These are phyloP conservation scores for Coemansia sp. DNA, from an alignment of 192 early-diverging fungal genomes.

Conservation along the genomic window DNA sequence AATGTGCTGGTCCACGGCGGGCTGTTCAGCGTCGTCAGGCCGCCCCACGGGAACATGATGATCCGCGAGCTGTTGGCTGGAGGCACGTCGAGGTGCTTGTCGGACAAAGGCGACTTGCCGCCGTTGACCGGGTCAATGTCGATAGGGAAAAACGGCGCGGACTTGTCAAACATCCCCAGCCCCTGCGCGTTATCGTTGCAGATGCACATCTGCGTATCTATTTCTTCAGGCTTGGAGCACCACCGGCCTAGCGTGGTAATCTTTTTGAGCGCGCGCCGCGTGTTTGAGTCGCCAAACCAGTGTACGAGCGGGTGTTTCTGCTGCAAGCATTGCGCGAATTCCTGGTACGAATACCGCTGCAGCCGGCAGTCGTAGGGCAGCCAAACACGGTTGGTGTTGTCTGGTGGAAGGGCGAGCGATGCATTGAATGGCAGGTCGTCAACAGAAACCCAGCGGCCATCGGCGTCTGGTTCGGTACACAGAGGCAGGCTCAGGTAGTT, in stretches of 20 bases:
- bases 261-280: slow-evolving; percentile 50
- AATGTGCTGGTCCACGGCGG: slow-evolving; percentile 20
- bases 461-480: slow-evolving; percentile 27
- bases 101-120: slow-evolving; percentile 4
- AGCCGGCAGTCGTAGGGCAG: slow-evolving; percentile 51
- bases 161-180: slow-evolving; percentile 16
- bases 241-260: slow-evolving; percentile 47
- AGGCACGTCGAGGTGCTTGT: not conserved
- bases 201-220: slow-evolving; percentile 17
- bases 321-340: slow-evolving; percentile 40
- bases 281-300: slow-evolving; percentile 55
- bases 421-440: slow-evolving; percentile 11
- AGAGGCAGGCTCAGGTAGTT: slow-evolving; percentile 46
- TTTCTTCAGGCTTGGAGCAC: slow-evolving; percentile 22
- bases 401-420: slow-evolving; percentile 9
- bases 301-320: slow-evolving; percentile 35
- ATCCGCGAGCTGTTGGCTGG: slow-evolving; percentile 7
- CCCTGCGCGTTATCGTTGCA: slow-evolving; percentile 50
- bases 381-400: slow-evolving; percentile 45
- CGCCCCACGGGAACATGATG: slow-evolving; percentile 52
- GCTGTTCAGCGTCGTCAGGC: slow-evolving; percentile 38
- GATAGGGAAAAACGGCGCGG: slow-evolving; percentile 4
- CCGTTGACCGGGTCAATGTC: slow-evolving; percentile 9
- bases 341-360: slow-evolving; percentile 26
- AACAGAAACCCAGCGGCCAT: slow-evolving; percentile 50